These are phyloP conservation scores for Polymyxa betae DNA, from an alignment of 208 protist species.

Conservation along the genomic window DNA sequence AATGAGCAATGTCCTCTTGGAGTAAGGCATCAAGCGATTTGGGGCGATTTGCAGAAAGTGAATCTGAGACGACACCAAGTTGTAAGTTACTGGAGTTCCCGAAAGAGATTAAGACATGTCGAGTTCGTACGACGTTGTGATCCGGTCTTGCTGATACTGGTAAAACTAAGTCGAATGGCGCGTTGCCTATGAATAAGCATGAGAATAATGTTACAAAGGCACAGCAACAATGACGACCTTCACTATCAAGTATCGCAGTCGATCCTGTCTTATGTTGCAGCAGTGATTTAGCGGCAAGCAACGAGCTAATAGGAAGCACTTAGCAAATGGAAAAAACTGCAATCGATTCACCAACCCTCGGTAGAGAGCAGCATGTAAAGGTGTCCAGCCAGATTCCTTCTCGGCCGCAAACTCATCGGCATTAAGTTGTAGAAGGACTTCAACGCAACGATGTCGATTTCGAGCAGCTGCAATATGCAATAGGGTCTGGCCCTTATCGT, in stretches of 20 bases:
- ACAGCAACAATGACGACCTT: too few relatives aligned
- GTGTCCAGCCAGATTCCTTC: conserved; percentile 1
- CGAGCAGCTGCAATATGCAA: conserved; percentile 18
- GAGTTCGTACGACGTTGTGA: not conserved
- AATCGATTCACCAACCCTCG: not conserved
- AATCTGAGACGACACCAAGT: not conserved
- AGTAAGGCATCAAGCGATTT: not conserved
- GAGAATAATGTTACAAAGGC: too few relatives aligned
- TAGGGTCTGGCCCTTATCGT: not conserved
- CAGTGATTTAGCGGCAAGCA: not conserved
- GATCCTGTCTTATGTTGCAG: conserved; percentile 2
- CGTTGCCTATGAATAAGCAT: too few relatives aligned
- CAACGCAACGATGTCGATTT: not conserved
- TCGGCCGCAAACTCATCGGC: not conserved
- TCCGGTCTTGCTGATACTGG: not conserved
- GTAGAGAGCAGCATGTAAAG: not conserved
- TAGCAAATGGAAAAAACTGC: not conserved
- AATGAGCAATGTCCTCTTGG: conserved; percentile 4
- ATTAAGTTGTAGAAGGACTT: not conserved
- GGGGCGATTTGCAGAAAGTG: not conserved
- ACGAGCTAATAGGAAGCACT: not conserved
- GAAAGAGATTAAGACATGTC: conserved; percentile 16
- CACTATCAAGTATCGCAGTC: not conserved
- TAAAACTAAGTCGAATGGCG: conserved; percentile 23
- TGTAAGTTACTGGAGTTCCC: not conserved